phyloP scores from a whole-genome alignment of 2,329 filamentous ascomycete species.

The Aspergillus sp. region DNA sequence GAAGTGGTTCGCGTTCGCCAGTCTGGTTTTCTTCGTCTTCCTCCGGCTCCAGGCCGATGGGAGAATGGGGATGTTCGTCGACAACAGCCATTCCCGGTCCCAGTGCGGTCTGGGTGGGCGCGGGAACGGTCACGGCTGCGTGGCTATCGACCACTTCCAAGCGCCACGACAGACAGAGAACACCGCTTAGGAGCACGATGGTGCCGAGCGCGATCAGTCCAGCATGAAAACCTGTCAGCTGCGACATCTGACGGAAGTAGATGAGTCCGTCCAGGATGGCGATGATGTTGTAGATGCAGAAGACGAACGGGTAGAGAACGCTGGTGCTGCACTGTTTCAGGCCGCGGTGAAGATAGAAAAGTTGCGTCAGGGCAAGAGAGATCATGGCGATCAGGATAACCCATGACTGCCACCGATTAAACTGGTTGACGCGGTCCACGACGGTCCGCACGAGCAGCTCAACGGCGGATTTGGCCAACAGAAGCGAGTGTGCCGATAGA shows the following conservation, averaged over 20 bases:
- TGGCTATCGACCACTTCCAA: slow-evolving; percentile 64
- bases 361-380: slow-evolving; percentile 77
- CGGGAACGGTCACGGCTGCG: slow-evolving; percentile 41
- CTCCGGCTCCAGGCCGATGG: slow-evolving; percentile 23
- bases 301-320: slow-evolving; percentile 93
- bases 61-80: slow-evolving; percentile 49
- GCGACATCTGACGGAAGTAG: slow-evolving; percentile 87
- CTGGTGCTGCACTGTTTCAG: slow-evolving; percentile 94
- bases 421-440: slow-evolving; percentile 84
- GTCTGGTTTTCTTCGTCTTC: slow-evolving; percentile 41
- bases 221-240: slow-evolving; percentile 73
- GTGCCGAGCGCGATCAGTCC: slow-evolving; percentile 77
- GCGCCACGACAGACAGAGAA: slow-evolving; percentile 90
- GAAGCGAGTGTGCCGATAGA: slow-evolving; percentile 85
- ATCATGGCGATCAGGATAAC: slow-evolving; percentile 80
- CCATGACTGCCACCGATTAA: slow-evolving; percentile 94
- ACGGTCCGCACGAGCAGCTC: slow-evolving; percentile 88
- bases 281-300: slow-evolving; percentile 99
- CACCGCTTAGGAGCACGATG: slow-evolving; percentile 78
- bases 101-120: slow-evolving; percentile 65
- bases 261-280: slow-evolving; percentile 96
- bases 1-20: slow-evolving; percentile 41
- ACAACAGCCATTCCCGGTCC: slow-evolving; percentile 81
- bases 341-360: slow-evolving; percentile 93
- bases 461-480: slow-evolving; percentile 94